Percentiles rank a stretch among this genome's conserved stretches.
Conservation (phyloP, 2,329 filamentous ascomycete species). For the Hymenoscyphus occultus region DNA sequence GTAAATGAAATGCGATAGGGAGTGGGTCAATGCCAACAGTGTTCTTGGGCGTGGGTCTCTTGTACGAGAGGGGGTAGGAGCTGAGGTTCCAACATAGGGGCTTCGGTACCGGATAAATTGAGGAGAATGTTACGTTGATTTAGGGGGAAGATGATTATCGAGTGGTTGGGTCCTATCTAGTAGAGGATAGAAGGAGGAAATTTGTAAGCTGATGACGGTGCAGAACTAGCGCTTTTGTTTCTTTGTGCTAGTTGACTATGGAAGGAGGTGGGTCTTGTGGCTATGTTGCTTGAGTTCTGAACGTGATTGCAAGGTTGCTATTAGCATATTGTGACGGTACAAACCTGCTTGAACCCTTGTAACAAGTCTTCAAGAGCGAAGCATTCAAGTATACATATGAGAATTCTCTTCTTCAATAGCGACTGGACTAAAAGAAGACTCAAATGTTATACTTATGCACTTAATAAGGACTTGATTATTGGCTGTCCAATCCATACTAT, state of each 20-base stretch:
- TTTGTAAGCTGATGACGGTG: constrained; percentile 2
- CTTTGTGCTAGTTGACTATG: not conserved
- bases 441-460: not conserved
- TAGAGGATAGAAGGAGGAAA: not conserved
- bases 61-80: not conserved
- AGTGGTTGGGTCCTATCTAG: not conserved
- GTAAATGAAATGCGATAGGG: not conserved
- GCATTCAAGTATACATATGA: too few species aligned
- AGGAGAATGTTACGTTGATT: not conserved
- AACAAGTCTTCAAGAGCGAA: not conserved
- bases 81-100: not conserved
- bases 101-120: not conserved
- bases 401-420: not conserved
- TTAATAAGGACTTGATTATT: too few species aligned
- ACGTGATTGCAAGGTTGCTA: not conserved
- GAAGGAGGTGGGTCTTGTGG: not conserved
- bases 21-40: not conserved
- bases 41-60: not conserved
- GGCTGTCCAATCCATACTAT: too few species aligned
- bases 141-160: not conserved
- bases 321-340: not conserved
- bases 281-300: not conserved
- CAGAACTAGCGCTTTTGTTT: not conserved
- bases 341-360: not conserved
- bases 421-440: not conserved